Conservation (phyloP, 768 basidiomycete species). For the Trichaptum fuscoviolaceum region DNA sequence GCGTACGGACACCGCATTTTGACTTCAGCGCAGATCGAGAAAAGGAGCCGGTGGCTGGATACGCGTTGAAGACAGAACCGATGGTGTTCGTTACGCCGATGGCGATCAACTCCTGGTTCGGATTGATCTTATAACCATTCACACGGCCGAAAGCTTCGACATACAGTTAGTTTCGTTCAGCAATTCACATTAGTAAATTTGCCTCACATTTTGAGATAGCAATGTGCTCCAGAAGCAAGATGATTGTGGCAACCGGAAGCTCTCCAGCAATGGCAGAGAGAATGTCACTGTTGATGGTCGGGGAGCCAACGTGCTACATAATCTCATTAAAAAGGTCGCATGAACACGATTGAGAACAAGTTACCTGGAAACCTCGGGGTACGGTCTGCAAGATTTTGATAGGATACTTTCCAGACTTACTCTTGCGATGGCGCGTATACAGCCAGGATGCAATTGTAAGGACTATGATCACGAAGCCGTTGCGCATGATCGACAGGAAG, state of each 20-base stretch:
- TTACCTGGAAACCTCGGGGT: constrained; percentile 71
- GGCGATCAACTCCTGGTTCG: constrained; percentile 92
- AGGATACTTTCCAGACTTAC: constrained; percentile 61
- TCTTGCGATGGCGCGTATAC: constrained; percentile 61
- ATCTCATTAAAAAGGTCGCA: not conserved
- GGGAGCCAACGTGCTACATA: constrained; percentile 40
- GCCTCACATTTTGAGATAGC: constrained; percentile 90
- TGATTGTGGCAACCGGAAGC: constrained; percentile 81
- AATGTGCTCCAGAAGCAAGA: constrained; percentile 92
- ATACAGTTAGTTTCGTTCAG: constrained; percentile 4
- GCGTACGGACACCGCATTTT: constrained; percentile 97
- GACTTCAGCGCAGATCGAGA: constrained; percentile 95
- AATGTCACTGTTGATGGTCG: constrained; percentile 43
- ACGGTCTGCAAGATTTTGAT: constrained; percentile 82
- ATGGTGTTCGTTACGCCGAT: constrained; percentile 96
- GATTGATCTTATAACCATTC: constrained; percentile 91
- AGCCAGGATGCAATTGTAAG: constrained; percentile 87
- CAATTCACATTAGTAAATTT: not conserved
- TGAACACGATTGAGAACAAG: constrained; percentile 18
- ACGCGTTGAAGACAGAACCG: constrained; percentile 85
- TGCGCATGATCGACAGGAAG: constrained; percentile 71
- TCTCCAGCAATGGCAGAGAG: constrained; percentile 66
- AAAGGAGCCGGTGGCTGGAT: constrained; percentile 97
- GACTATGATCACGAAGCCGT: constrained; percentile 84
- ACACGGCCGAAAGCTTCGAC: constrained; percentile 84